These are phyloP conservation scores for Ailanthus altissimus DNA, from an alignment of 345 rosid genomes.

Conservation along the genomic window DNA sequence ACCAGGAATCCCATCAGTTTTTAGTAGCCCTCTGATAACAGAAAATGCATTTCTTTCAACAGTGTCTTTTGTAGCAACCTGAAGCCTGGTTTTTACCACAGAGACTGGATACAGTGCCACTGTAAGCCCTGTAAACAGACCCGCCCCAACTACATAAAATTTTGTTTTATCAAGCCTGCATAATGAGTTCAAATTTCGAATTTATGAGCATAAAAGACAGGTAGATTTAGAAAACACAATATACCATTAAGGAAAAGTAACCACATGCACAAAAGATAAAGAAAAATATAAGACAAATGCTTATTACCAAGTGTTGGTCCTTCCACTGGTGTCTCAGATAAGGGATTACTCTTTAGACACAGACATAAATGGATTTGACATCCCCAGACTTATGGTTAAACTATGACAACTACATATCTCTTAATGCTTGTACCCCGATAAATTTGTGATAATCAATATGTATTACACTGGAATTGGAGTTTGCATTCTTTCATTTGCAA, in stretches of 20 bases:
- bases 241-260: neutral
- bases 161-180: conserved; percentile 92
- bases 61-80: conserved; percentile 85
- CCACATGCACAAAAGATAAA: neutral
- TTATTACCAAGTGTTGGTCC: neutral
- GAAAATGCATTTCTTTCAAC: conserved; percentile 76
- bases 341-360: neutral
- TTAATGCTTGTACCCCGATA: neutral
- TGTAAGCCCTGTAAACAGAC: conserved; percentile 91
- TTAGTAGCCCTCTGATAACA: conserved; percentile 68
- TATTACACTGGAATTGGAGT: neutral
- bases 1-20: conserved; percentile 89
- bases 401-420: neutral
- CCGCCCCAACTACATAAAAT: conserved; percentile 93
- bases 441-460: neutral
- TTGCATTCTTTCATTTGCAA: neutral
- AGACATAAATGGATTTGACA: neutral
- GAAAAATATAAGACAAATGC: neutral
- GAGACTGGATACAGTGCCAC: conserved; percentile 90
- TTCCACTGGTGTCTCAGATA: neutral
- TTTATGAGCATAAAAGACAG: conserved; percentile 21
- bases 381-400: neutral
- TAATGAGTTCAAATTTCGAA: neutral
- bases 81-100: conserved; percentile 89
- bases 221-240: neutral